phyloP scores from a whole-genome alignment of 2,329 filamentous ascomycete species.

The Aspergillus pseudoglaucus region DNA sequence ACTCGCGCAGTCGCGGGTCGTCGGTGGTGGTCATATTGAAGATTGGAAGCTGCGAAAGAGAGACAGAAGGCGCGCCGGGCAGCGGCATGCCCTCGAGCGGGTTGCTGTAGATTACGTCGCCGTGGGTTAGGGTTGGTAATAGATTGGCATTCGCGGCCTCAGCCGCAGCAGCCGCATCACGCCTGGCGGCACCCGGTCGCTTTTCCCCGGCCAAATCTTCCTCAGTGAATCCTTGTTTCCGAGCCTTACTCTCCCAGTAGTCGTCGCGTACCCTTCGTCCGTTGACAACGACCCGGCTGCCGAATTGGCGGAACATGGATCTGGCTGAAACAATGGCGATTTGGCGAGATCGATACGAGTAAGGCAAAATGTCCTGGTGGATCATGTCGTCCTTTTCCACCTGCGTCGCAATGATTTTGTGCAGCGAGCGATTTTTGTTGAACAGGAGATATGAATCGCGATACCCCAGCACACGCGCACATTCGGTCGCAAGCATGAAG shows the following conservation, averaged over 20 bases:
- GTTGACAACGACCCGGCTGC: constrained; percentile 83
- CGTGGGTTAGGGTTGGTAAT: constrained; percentile 61
- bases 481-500: constrained; percentile 98
- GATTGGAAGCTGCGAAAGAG: constrained; percentile 69
- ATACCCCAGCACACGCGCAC: constrained; percentile 86
- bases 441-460: constrained; percentile 97
- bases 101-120: constrained; percentile 84
- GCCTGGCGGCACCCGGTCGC: constrained; percentile 83
- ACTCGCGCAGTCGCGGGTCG: constrained; percentile 71
- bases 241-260: constrained; percentile 96
- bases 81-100: constrained; percentile 62
- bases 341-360: constrained; percentile 95
- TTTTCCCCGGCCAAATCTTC: constrained; percentile 95
- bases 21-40: constrained; percentile 77
- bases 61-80: constrained; percentile 62
- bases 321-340: constrained; percentile 96
- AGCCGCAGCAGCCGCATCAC: constrained; percentile 71
- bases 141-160: constrained; percentile 55
- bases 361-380: constrained; percentile 87
- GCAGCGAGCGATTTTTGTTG: constrained; percentile 95
- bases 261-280: constrained; percentile 90
- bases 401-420: constrained; percentile 96
- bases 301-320: constrained; percentile 98
- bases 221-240: constrained; percentile 97
- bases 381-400: constrained; percentile 95